Evolutionary conservation across 2,329 filamentous ascomycete genomes (phyloP).

Genomic region (Huntiella moniliformis): DNA sequence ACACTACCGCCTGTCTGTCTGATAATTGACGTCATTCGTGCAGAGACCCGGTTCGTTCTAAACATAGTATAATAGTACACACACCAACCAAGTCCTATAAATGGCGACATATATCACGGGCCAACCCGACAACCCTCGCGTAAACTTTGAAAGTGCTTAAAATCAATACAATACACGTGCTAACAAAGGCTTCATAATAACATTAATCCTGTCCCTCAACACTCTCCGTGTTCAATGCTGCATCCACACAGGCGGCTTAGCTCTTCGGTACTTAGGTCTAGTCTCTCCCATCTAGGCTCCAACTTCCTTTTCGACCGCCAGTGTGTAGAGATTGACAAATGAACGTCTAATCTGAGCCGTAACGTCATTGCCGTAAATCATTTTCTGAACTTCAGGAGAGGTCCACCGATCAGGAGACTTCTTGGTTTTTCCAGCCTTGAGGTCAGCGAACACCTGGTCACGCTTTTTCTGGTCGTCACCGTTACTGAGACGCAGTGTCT

Average conservation of each 20-base stretch:
- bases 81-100: no score
- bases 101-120: neutral
- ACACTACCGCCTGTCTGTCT: no score
- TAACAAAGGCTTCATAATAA: neutral
- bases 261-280: no score
- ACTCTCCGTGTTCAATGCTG: neutral
- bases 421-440: conserved; percentile 27
- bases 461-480: conserved; percentile 39
- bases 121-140: no score
- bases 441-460: conserved; percentile 34
- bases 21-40: no score
- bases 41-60: neutral
- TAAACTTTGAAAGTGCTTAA: no score
- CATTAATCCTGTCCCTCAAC: neutral
- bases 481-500: conserved; percentile 38
- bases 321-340: conserved; percentile 28
- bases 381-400: conserved; percentile 47
- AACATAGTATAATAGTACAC: neutral
- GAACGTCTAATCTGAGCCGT: conserved; percentile 31
- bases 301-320: conserved; percentile 1
- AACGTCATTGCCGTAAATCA: conserved; percentile 47
- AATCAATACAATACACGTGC: no score
- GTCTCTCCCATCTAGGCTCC: no score
- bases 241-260: no score
- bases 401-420: conserved; percentile 50